These are phyloP conservation scores for Euclidium syriacum DNA, from an alignment of 345 rosid species.

Conservation along the genomic window DNA sequence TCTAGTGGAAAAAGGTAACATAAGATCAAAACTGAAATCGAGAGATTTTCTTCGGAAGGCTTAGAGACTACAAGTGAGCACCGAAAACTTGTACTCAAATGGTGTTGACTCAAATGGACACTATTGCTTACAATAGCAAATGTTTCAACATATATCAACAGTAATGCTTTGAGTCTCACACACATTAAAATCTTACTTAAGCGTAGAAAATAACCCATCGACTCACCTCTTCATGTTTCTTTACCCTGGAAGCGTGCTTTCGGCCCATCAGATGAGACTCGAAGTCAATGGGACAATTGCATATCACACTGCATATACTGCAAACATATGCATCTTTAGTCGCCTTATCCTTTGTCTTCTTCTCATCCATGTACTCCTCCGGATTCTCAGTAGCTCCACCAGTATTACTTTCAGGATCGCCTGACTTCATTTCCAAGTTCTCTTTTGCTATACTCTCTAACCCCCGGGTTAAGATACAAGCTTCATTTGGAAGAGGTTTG, in stretches of 20 bases:
- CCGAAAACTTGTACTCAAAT: no score
- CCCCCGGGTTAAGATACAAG: conserved; percentile 28
- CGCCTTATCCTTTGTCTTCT: neutral
- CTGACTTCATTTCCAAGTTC: conserved; percentile 15
- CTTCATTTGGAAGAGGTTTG: conserved; percentile 13
- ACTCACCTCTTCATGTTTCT: neutral
- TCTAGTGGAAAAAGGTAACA: neutral
- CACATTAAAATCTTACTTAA: no score
- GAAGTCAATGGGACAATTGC: conserved; percentile 2
- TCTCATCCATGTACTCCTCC: neutral
- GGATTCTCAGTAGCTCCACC: neutral
- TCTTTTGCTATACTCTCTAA: conserved; percentile 39
- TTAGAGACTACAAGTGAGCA: no score
- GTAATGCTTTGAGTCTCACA: no score
- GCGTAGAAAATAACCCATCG: no score
- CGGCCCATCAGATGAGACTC: conserved; percentile 4
- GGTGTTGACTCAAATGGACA: no score
- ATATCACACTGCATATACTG: conserved; percentile 2
- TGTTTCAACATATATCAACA: no score
- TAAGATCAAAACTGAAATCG: neutral
- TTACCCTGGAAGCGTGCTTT: neutral
- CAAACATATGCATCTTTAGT: conserved; percentile 5
- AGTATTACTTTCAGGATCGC: conserved; percentile 1
- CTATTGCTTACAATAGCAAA: no score
- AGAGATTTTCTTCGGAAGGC: neutral